A percentile compares a stretch with the other conserved stretches of the same genome.
Conservation (phyloP, 1,284 basidiomycete genomes). For the Schizophyllum commune region DNA sequence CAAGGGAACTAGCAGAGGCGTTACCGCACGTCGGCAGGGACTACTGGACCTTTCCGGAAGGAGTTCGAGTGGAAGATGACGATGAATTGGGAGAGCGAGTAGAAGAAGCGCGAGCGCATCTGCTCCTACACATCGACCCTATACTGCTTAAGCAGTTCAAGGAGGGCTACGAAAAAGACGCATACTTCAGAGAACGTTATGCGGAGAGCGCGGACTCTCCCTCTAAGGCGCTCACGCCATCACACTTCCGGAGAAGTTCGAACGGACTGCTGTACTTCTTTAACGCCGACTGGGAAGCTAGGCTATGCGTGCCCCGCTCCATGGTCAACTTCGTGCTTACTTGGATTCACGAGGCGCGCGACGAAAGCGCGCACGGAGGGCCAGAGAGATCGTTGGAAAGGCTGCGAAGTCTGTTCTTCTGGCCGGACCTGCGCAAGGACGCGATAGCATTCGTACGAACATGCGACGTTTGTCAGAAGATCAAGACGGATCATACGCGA, state of each 20-base stretch:
- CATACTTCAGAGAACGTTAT: slow-evolving; percentile 2
- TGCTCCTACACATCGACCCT: neutral
- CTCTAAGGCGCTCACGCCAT: neutral
- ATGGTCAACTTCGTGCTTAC: neutral
- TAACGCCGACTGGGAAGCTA: neutral
- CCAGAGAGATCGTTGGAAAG: neutral
- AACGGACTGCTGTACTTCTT: slow-evolving; percentile 4
- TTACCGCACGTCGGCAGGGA: neutral
- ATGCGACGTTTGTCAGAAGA: slow-evolving; percentile 33
- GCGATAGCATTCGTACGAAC: slow-evolving; percentile 17
- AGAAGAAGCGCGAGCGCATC: neutral
- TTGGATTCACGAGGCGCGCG: neutral
- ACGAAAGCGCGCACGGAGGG: slow-evolving; percentile 1
- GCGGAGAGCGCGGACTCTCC: slow-evolving; percentile 1
- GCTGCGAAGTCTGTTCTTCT: slow-evolving; percentile 16
- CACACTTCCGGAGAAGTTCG: slow-evolving; percentile 1
- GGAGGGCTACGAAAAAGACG: slow-evolving; percentile 1
- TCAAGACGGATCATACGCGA: slow-evolving; percentile 22
- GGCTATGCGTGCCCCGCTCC: slow-evolving; percentile 1
- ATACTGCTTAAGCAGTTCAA: slow-evolving; percentile 1
- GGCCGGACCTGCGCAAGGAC: slow-evolving; percentile 24
- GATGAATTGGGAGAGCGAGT: neutral
- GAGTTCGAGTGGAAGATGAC: too few relatives aligned
- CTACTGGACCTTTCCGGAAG: too few relatives aligned
- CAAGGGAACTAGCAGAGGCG: neutral